Evolutionary conservation across 176 grass and related monocot species (phyloP), one percentile per base, ranked within the genome.

Genomic region (Themeda triandra): DNA sequence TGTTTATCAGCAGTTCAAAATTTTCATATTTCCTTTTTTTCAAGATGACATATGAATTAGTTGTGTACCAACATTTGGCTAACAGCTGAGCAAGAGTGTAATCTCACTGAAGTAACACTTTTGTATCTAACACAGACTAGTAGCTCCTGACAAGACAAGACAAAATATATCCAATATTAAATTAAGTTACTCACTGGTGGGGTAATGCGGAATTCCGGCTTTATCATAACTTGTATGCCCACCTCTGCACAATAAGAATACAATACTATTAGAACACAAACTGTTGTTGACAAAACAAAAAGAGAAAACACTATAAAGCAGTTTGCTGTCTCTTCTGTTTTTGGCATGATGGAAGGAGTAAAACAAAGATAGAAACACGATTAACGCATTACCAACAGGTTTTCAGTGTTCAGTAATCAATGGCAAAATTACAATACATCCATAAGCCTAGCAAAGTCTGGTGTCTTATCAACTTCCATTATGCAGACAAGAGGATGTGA

Each of bases 191-290:
- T 95, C 84, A 98, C 95, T 74, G 92, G 92, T 79, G 94, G 89
- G 4, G 85, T 84, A 66, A 98, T 98, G 51, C 85, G 87, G 76
- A 95, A 98, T 77, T 93, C 92, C 33, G 95, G 95, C 76, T 95
- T 98, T 88, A 98, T 95, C 40, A 48, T 31, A 76, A 98, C 90
- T 73, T 87, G 90, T 85, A 98, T 95, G 46, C 92, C 92, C 13
- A 95, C 82, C 86, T 85, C 85, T 90, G 71, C 21, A 31, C 30
- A 83, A 88, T 30, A 82, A 60, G 4, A 48, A 69, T 46, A 84
- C 6, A 68, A 65, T 67, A 18, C 42, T 80, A 84, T 42, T 66
- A 85, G 49, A 66, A 41, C 37, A 85, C 1, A 62, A 65, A 3
- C 2, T 30, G 46, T 29, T 63, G 1, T 49, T 9, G 25, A 54